Percentiles rank a stretch among this genome's conserved stretches.
These are phyloP conservation scores for Eucalyptus guilfoylei DNA, from an alignment of 345 rosid genomes.

Conservation along the genomic window DNA sequence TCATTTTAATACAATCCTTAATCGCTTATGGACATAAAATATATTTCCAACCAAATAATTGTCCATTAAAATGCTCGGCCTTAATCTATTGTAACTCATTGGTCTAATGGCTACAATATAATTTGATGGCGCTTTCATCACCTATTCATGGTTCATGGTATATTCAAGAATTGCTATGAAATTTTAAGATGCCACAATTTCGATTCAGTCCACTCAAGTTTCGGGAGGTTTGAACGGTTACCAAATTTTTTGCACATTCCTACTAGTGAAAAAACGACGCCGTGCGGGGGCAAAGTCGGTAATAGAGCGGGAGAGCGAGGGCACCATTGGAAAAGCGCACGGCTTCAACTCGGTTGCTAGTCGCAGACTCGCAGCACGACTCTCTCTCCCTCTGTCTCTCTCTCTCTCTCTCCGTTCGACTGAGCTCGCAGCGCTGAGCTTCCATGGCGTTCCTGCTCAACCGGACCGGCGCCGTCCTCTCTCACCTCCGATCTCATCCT, in stretches of 20 bases:
- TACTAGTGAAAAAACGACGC: background rate
- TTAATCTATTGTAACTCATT: too few species aligned
- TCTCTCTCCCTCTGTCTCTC: background rate
- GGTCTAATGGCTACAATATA: too few species aligned
- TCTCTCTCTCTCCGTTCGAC: background rate
- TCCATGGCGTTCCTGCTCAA: conserved; percentile 58
- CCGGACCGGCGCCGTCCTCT: conserved; percentile 21
- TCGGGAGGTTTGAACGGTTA: rapidly evolving
- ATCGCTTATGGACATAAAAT: too few species aligned
- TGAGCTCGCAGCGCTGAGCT: background rate
- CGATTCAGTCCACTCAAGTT: too few species aligned
- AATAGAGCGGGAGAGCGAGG: background rate
- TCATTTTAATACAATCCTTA: too few species aligned
- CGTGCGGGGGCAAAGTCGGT: background rate
- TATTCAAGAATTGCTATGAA: too few species aligned
- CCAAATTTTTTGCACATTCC: rapidly evolving
- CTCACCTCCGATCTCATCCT: conserved; percentile 45
- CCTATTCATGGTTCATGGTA: too few species aligned
- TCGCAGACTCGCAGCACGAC: background rate
- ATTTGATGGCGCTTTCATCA: too few species aligned
- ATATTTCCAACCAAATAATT: too few species aligned
- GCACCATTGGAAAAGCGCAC: background rate
- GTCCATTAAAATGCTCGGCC: too few species aligned
- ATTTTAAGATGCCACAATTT: too few species aligned
- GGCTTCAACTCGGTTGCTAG: background rate